Percentiles rank a stretch among this genome's conserved stretches.
Conservation (phyloP, 805 yeast genomes). For the Pichia nakasei region DNA sequence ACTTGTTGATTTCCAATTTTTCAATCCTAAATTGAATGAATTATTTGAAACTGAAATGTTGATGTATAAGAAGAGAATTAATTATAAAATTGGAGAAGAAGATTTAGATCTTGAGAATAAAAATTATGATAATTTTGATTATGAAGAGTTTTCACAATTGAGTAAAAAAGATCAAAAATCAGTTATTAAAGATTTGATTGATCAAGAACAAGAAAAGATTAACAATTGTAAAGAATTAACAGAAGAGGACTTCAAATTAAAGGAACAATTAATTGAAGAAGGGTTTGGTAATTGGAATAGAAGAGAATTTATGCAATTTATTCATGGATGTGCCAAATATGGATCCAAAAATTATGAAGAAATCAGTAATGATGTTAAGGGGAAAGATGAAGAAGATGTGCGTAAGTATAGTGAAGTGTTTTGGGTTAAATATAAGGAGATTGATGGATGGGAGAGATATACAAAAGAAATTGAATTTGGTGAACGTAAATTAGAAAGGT, state of each 20-base stretch:
- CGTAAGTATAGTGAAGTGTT: slow-evolving; percentile 48
- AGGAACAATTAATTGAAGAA: slow-evolving; percentile 42
- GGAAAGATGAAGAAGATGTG: slow-evolving; percentile 52
- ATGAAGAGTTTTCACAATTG: slow-evolving; percentile 24
- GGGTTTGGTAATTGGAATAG: slow-evolving; percentile 65
- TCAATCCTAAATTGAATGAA: slow-evolving; percentile 42
- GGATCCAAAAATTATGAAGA: slow-evolving; percentile 45
- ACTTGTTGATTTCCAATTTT: slow-evolving; percentile 70
- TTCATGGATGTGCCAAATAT: slow-evolving; percentile 59
- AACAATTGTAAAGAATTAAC: slow-evolving; percentile 51
- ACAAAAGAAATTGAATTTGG: slow-evolving; percentile 64
- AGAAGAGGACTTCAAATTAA: slow-evolving; percentile 49
- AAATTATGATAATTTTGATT: slow-evolving; percentile 20
- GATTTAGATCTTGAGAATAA: slow-evolving; percentile 40
- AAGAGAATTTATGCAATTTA: slow-evolving; percentile 64
- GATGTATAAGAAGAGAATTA: slow-evolving; percentile 50
- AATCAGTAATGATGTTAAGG: slow-evolving; percentile 48
- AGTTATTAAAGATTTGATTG: slow-evolving; percentile 27
- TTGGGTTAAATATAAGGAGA: slow-evolving; percentile 51
- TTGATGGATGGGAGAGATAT: slow-evolving; percentile 67
- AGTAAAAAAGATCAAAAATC: slow-evolving; percentile 18
- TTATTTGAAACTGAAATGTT: slow-evolving; percentile 58
- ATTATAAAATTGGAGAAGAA: slow-evolving; percentile 48
- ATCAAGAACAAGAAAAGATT: slow-evolving; percentile 45
- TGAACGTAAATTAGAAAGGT: slow-evolving; percentile 54